Base-by-base conservation (phyloP, 1,284 basidiomycete species). In the Acaromyces ingoldii region DNA sequence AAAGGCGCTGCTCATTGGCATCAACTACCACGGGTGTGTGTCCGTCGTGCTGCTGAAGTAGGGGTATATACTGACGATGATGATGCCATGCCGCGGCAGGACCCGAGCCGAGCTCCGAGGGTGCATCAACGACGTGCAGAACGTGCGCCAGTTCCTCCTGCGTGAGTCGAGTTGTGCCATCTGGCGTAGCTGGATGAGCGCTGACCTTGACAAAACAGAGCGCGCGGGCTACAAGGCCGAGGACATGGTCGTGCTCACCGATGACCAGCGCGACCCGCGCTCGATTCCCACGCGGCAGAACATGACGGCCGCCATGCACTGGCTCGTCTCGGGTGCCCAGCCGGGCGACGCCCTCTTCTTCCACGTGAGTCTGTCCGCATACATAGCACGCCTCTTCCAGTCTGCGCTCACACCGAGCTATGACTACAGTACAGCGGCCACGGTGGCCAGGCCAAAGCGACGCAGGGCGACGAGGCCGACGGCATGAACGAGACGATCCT, bases 401-500 rank as follows among this genome's bases (percentile, higher is more conserved):
- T n/a, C n/a, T n/a, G n/a, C n/a, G n/a, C n/a, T n/a, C n/a, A n/a
- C n/a, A n/a, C n/a, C n/a, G n/a, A n/a, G n/a, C n/a, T n/a, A n/a
- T n/a, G n/a, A n/a, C n/a, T n/a, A n/a, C n/a, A n/a, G n/a, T 55
- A 55, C 58, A 60, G 53, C 5, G 73, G 73, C 7, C 73, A 75
- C 55, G 73, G 73, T 38, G 72, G 72, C 4, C 73, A 75, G 51
- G 70, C 70, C 17, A 70, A 68, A 34, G 62, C 72, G 9, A 44
- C 60, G 2, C 69, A 74, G 53, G 69, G 67, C 5, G 73, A 75
- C 48, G 73, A 75, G 53, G 73, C 67, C 21, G 73, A 75, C 36
- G 73, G 73, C 2, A 67, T 67, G 60, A 75, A 75, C 57, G 73
- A 75, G 58, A 75, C 73, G 28, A 67, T 75, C 49, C 58, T 75